These are phyloP conservation scores for Candida sojae DNA, from an alignment of 1,139 yeast species.

Conservation along the genomic window DNA sequence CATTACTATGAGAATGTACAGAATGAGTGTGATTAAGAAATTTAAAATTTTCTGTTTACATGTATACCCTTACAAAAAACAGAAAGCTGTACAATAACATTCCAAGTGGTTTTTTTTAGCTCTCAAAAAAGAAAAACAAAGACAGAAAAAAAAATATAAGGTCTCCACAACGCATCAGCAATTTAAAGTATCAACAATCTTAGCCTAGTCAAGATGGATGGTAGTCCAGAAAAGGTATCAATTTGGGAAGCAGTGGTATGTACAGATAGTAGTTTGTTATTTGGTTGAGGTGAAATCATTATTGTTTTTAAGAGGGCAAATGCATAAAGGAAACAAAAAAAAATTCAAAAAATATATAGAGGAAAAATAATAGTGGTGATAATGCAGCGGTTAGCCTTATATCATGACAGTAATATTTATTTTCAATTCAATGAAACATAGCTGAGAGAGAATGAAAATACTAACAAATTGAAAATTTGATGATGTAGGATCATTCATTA, in stretches of 20 bases:
- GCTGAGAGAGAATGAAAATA: not conserved
- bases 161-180: no score
- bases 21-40: no score
- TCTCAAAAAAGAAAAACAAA: no score
- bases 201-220: conserved; percentile 4
- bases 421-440: no score
- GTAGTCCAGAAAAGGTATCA: conserved; percentile 3
- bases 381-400: no score
- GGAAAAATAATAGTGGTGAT: not conserved
- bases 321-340: not conserved
- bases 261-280: not conserved
- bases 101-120: no score
- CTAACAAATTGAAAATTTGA: not conserved
- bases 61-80: no score
- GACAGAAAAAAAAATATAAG: no score
- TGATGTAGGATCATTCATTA: conserved; percentile 14
- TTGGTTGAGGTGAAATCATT: not conserved
- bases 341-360: not conserved
- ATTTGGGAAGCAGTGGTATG: conserved; percentile 13
- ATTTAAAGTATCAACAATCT: not conserved
- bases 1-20: no score
- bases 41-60: no score
- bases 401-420: no score
- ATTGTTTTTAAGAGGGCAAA: not conserved
- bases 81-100: no score